These are phyloP conservation scores for Bonnemaisonia californica DNA, from an alignment of 31 red algal genomes.

Conservation along the genomic window DNA sequence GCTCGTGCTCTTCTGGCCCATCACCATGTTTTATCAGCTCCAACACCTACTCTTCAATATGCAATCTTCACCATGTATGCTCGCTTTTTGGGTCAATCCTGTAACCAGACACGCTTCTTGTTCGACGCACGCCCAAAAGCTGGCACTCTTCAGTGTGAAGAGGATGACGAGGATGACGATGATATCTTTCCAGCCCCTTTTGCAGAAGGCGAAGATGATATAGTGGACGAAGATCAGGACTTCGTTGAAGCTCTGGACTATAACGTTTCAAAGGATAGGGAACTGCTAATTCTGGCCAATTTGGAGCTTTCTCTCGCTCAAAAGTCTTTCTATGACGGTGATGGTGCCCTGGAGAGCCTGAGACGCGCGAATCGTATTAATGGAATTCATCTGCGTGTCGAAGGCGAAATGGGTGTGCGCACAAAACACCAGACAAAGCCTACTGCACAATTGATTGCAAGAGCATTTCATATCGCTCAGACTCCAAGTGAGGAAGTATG, in stretches of 20 bases:
- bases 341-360: slow-evolving; percentile 52
- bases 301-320: slow-evolving; percentile 58
- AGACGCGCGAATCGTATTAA: slow-evolving; percentile 22
- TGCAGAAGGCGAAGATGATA: slow-evolving; percentile 7
- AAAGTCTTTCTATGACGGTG: slow-evolving; percentile 55
- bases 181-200: slow-evolving; percentile 40
- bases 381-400: slow-evolving; percentile 36
- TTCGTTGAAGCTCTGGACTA: slow-evolving; percentile 34
- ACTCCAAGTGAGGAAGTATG: not conserved
- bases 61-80: slow-evolving; percentile 37
- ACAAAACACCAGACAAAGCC: slow-evolving; percentile 83
- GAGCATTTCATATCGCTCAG: slow-evolving; percentile 19
- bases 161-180: slow-evolving; percentile 31
- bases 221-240: slow-evolving; percentile 44
- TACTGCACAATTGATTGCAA: slow-evolving; percentile 73
- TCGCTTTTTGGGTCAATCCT: slow-evolving; percentile 46
- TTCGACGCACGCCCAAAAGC: not conserved
- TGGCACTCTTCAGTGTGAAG: not conserved
- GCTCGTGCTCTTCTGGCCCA: slow-evolving; percentile 50
- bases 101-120: slow-evolving; percentile 29
- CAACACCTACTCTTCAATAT: slow-evolving; percentile 42
- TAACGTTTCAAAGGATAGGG: slow-evolving; percentile 2
- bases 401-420: slow-evolving; percentile 78
- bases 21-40: slow-evolving; percentile 39
- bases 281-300: slow-evolving; percentile 36